Percentiles rank a stretch among this genome's conserved stretches.
Conservation (phyloP, 805 yeast genomes). For the Candida chauliodis region DNA sequence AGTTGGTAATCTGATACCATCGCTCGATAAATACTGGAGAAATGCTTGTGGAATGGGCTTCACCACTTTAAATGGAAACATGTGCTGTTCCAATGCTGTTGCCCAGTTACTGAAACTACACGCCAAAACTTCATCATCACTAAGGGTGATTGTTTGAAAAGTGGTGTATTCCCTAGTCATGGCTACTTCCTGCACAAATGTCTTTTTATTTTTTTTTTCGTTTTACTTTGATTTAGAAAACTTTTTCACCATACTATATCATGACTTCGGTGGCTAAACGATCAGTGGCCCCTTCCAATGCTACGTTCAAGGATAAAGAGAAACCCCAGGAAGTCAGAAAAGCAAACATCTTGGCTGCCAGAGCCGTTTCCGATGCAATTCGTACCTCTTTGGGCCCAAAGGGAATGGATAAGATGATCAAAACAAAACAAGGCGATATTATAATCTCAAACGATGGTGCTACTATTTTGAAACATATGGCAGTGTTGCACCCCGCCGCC, state of each 20-base stretch:
- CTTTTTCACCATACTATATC: not conserved
- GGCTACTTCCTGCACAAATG: not conserved
- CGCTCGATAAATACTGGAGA: conserved; percentile 28
- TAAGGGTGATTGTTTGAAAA: conserved; percentile 25
- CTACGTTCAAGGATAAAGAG: conserved; percentile 88
- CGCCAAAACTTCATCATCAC: conserved; percentile 25
- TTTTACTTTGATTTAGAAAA: not conserved
- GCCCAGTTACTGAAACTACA: conserved; percentile 38
- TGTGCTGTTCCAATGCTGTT: conserved; percentile 17
- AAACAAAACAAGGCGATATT: conserved; percentile 87
- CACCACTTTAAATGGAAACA: conserved; percentile 22
- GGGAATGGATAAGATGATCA: conserved; percentile 99
- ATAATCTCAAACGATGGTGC: conserved; percentile 98
- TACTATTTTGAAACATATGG: conserved; percentile 95
- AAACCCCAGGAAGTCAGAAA: conserved; percentile 93
- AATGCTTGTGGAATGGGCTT: conserved; percentile 33
- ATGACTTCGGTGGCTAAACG: conserved; percentile 11
- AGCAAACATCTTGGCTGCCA: conserved; percentile 85
- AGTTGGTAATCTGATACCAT: conserved; percentile 20
- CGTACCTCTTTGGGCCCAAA: conserved; percentile 96
- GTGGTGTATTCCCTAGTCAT: conserved; percentile 21
- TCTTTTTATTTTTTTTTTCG: conserved; percentile 2
- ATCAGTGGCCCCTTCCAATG: conserved; percentile 56
- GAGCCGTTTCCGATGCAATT: conserved; percentile 93
- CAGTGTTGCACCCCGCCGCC: conserved; percentile 97